Base-by-base conservation (phyloP, 2,329 filamentous ascomycete genomes). In the Graphilbum ipis-grandicollis region DNA sequence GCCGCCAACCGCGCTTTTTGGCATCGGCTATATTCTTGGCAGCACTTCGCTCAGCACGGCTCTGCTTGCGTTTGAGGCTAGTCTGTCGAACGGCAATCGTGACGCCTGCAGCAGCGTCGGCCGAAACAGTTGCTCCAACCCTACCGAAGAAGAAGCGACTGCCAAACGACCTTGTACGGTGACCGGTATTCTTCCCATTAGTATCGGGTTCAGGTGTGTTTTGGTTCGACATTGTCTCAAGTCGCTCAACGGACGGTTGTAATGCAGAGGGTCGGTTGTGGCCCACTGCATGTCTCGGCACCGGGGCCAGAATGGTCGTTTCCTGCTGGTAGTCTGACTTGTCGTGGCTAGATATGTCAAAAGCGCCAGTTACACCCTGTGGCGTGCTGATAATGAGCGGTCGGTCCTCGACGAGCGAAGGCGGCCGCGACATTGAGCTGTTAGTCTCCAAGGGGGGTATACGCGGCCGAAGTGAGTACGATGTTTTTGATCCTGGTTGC, bases 1-100 rank as follows among this genome's bases (percentile, higher is more conserved):
- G 53, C 25, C 56, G 53, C 40, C 71, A 76, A 1, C 71, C 71
- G 23, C 59, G 61, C 46, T 60, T 63, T 54, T 65, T 71, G 2
- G 71, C 71, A 42, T 75, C 71, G 15, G 65, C 60, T 21, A 76
- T 68, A 44, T 76, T 77, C 53, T 68, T 74, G 9, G 69, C 63
- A 6, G 71, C 71, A 39, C 70, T 72, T 21, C 69, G 58, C 48
- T 71, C 67, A 2, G 71, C 71, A 30, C 71, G 62, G 46, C 69
- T 74, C 28, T 58, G 59, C 19, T 58, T 60, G 25, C 68, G 56
- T 38, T 51, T 60, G 6, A 71, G 50, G 31, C 59, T 60, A 1
- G 58, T 50, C 31, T 56, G 56, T 25, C 41, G 58, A 44, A 39
- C 57, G 53, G 35, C 14, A 5, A 51, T 44, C 7, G 58, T 54